Evolutionary conservation across 73 alveolate genomes (phyloP).

Genomic region (Tetrahymena thermophila): DNA sequence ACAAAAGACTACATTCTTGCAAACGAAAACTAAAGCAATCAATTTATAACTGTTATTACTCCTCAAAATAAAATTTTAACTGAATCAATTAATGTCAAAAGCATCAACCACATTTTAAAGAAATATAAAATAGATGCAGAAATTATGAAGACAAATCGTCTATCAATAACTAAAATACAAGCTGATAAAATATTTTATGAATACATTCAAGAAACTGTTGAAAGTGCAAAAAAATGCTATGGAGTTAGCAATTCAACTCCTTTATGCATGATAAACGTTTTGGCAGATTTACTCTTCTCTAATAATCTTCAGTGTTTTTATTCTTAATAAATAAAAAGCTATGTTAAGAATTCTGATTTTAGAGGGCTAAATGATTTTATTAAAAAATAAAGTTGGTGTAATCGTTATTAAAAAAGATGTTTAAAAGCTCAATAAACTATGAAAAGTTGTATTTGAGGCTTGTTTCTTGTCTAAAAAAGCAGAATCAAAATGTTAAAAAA

Average conservation of each 20-base stretch:
- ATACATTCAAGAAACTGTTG: neutral
- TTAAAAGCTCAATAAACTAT: neutral
- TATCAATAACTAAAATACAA: neutral
- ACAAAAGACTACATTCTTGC: neutral
- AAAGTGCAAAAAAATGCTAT: neutral
- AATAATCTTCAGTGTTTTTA: neutral
- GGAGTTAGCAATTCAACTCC: neutral
- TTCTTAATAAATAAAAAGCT: neutral
- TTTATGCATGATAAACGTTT: neutral
- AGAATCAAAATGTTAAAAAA: neutral
- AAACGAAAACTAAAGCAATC: neutral
- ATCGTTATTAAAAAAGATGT: neutral
- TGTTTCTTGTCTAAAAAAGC: neutral
- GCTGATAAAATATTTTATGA: neutral
- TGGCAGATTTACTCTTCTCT: neutral
- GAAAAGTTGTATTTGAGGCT: neutral
- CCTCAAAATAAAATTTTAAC: neutral
- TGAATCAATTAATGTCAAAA: neutral
- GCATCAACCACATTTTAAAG: neutral
- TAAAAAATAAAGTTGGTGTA: neutral
- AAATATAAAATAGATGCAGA: neutral
- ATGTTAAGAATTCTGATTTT: neutral
- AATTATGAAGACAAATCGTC: neutral
- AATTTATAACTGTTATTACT: neutral
- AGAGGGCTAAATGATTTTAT: neutral